phyloP scores from a whole-genome alignment of 2,329 filamentous ascomycete species.

The Verticillium nonalfalfae region DNA sequence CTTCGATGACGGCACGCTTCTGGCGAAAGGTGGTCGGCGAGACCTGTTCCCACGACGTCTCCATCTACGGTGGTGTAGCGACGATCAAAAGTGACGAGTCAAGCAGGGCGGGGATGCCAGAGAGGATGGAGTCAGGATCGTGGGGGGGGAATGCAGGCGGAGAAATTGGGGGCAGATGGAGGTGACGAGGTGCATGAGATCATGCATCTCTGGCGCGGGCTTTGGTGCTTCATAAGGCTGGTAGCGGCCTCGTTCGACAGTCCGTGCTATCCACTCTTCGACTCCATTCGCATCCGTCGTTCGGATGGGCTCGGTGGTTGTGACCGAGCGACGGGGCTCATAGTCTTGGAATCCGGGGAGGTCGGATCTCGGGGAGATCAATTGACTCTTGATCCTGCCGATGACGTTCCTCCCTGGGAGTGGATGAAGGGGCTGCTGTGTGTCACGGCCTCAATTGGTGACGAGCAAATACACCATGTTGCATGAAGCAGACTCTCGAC shows the following conservation, averaged over 20 bases:
- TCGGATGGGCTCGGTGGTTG: background rate
- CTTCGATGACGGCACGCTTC: background rate
- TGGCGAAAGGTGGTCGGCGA: background rate
- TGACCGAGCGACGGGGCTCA: background rate
- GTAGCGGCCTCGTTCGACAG: background rate
- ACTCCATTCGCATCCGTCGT: background rate
- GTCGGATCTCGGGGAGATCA: background rate
- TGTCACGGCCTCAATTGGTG: no score
- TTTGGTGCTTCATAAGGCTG: background rate
- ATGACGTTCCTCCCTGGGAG: no score
- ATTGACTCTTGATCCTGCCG: background rate
- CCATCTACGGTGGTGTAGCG: background rate
- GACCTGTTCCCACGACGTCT: background rate
- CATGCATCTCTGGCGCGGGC: background rate
- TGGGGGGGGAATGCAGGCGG: background rate
- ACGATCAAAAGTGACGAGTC: background rate
- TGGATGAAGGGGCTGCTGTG: no score
- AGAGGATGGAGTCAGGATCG: background rate
- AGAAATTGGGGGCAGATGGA: background rate
- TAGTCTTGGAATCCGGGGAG: background rate
- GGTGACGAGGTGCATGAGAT: background rate
- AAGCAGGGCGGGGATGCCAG: background rate
- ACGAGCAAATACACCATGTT: no score
- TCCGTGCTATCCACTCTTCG: background rate
- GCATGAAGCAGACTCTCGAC: no score